Percentiles rank a stretch among this genome's conserved stretches.
These are phyloP conservation scores for Proliferodiscus dingleyae DNA, from an alignment of 2,329 filamentous ascomycete species.

Conservation along the genomic window DNA sequence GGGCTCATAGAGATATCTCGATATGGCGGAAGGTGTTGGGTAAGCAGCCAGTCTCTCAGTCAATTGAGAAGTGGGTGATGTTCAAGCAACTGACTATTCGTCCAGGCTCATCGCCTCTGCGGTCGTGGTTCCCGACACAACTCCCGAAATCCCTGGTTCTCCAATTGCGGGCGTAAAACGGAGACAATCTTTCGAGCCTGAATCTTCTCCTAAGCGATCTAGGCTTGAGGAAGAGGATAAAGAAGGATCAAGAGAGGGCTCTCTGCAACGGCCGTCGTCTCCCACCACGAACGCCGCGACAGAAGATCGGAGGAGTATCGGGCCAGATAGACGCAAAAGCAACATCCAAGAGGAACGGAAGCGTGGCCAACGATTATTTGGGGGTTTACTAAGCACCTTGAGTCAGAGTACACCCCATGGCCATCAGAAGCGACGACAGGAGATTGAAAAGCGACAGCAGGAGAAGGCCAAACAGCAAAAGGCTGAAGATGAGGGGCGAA, in stretches of 20 bases:
- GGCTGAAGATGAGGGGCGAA: conserved; percentile 63
- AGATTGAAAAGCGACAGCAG: conserved; percentile 78
- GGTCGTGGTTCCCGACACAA: conserved; percentile 30
- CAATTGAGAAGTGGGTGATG: too few species aligned
- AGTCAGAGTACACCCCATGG: conserved; percentile 63
- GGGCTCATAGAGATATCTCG: background rate
- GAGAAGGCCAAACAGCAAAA: conserved; percentile 70
- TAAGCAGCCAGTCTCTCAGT: too few species aligned
- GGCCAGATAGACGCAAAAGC: conserved; percentile 34
- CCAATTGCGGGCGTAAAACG: conserved; percentile 31
- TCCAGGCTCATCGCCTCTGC: conserved; percentile 33
- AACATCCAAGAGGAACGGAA: conserved; percentile 71
- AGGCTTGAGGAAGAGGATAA: conserved; percentile 36
- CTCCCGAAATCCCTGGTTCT: conserved; percentile 11
- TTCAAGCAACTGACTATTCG: too few species aligned
- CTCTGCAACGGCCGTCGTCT: conserved; percentile 6
- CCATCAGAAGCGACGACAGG: conserved; percentile 65
- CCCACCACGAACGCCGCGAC: conserved; percentile 11
- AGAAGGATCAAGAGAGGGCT: conserved; percentile 14
- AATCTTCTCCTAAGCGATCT: conserved; percentile 48
- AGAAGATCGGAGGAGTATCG: conserved; percentile 25
- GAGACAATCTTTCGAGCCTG: conserved; percentile 47
- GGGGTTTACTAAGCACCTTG: conserved; percentile 57
- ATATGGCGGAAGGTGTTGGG: conserved; percentile 24
- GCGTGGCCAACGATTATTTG: conserved; percentile 80